Conservation (phyloP, 1,139 yeast genomes). For the Yamadazyma buinensis region DNA sequence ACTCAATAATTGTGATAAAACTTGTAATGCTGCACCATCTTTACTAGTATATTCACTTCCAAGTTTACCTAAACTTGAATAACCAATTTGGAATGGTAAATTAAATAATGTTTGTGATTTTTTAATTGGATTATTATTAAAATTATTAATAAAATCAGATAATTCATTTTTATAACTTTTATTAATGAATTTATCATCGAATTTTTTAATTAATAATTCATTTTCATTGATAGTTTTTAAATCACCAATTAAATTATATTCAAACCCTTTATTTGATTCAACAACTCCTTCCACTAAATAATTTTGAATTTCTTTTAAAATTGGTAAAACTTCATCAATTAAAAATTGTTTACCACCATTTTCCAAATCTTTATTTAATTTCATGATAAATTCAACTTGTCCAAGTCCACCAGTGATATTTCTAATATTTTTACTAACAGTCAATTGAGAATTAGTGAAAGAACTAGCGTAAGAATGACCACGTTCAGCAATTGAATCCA, state of each 20-base stretch:
- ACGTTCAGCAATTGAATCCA: slow-evolving; percentile 74
- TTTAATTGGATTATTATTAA: slow-evolving; percentile 6
- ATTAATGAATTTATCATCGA: slow-evolving; percentile 20
- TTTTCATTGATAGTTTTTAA: slow-evolving; percentile 35
- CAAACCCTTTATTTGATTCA: slow-evolving; percentile 26
- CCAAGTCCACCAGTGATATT: slow-evolving; percentile 70
- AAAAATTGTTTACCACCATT: slow-evolving; percentile 48
- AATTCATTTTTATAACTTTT: slow-evolving; percentile 9
- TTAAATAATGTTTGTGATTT: slow-evolving; percentile 46
- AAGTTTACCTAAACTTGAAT: slow-evolving; percentile 63
- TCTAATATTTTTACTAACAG: slow-evolving; percentile 55
- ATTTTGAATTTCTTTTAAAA: slow-evolving; percentile 52
- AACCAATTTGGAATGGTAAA: slow-evolving; percentile 88
- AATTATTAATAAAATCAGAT: slow-evolving; percentile 8
- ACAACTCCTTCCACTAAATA: slow-evolving; percentile 32
- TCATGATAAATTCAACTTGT: slow-evolving; percentile 68
- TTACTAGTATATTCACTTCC: slow-evolving; percentile 67
- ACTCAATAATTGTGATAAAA: slow-evolving; percentile 74
- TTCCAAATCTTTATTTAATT: slow-evolving; percentile 52
- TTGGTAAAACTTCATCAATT: slow-evolving; percentile 56
- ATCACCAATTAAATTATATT: slow-evolving; percentile 62
- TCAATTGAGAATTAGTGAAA: slow-evolving; percentile 61
- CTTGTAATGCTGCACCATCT: slow-evolving; percentile 85
- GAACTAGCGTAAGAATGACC: slow-evolving; percentile 86
- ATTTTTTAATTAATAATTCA: slow-evolving; percentile 36